A percentile compares a stretch with the other conserved stretches of the same genome.
These are phyloP conservation scores for Arxiozyma bovina DNA, from an alignment of 1,139 yeast species.

Conservation along the genomic window DNA sequence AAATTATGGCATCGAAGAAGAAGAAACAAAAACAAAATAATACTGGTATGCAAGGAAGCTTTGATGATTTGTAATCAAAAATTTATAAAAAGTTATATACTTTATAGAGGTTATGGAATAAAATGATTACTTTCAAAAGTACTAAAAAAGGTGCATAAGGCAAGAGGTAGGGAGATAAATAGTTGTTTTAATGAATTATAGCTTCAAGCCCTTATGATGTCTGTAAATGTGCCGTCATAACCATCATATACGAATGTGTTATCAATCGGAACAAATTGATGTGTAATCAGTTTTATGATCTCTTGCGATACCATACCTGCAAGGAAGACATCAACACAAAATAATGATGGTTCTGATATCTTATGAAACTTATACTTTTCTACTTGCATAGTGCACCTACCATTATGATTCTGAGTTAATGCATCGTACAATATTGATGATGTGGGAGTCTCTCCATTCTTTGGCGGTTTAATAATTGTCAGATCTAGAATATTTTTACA, in stretches of 20 bases:
- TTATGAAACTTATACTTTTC: background rate
- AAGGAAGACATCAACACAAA: slow-evolving; percentile 39
- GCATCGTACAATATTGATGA: background rate
- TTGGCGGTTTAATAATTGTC: slow-evolving; percentile 1
- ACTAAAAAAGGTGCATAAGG: background rate
- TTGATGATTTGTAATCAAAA: slow-evolving; percentile 53
- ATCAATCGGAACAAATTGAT: slow-evolving; percentile 66
- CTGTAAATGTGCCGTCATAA: background rate
- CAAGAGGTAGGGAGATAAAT: too few relatives aligned
- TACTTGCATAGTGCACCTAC: background rate
- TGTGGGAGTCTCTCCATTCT: background rate
- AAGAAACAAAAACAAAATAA: slow-evolving; percentile 37
- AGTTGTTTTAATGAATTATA: background rate
- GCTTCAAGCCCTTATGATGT: background rate
- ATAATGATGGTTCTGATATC: slow-evolving; percentile 1
- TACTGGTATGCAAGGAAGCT: slow-evolving; percentile 46
- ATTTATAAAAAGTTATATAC: background rate
- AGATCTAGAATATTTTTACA: slow-evolving; percentile 10
- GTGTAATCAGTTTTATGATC: slow-evolving; percentile 53
- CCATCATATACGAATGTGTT: slow-evolving; percentile 66
- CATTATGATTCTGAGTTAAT: background rate
- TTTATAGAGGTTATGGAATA: background rate
- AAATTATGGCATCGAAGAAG: slow-evolving; percentile 58
- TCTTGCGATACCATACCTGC: slow-evolving; percentile 83
- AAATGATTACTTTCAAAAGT: background rate